phyloP scores from a whole-genome alignment of 2,329 filamentous ascomycete genomes.

The Claviceps sp. region DNA sequence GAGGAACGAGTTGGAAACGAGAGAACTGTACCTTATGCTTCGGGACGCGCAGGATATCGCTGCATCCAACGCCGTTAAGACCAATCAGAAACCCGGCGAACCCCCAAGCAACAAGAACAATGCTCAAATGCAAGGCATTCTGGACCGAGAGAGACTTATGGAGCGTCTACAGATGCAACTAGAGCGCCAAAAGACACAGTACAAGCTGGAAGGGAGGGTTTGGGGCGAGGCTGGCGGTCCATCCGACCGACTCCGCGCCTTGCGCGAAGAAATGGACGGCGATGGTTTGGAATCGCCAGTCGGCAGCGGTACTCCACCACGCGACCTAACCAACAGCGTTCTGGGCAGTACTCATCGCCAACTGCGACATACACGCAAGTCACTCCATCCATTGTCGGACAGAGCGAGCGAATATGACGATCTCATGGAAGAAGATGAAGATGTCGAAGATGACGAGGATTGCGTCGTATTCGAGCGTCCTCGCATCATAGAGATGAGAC shows the following conservation, averaged over 20 bases:
- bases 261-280: slow-evolving; percentile 88
- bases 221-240: slow-evolving; percentile 75
- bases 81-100: slow-evolving; percentile 29
- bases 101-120: slow-evolving; percentile 51
- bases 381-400: slow-evolving; percentile 23
- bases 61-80: slow-evolving; percentile 62
- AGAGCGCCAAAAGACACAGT: slow-evolving; percentile 93
- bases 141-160: slow-evolving; percentile 87
- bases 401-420: slow-evolving; percentile 21
- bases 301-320: slow-evolving; percentile 37
- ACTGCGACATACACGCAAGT: slow-evolving; percentile 42
- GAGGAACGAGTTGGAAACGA: slow-evolving; percentile 86
- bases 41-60: slow-evolving; percentile 94
- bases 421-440: slow-evolving; percentile 35
- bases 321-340: slow-evolving; percentile 57
- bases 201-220: slow-evolving; percentile 85
- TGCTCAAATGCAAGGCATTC: slow-evolving; percentile 73
- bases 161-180: slow-evolving; percentile 88
- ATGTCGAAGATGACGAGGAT: slow-evolving; percentile 33
- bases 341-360: slow-evolving; percentile 58
- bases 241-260: slow-evolving; percentile 79
- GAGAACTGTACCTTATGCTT: slow-evolving; percentile 96
- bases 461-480: slow-evolving; percentile 65
- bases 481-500: slow-evolving; percentile 62
- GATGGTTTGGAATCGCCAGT: slow-evolving; percentile 32